These are phyloP conservation scores for Closterium sp. DNA, from an alignment of 139 green algal species.

Conservation along the genomic window DNA sequence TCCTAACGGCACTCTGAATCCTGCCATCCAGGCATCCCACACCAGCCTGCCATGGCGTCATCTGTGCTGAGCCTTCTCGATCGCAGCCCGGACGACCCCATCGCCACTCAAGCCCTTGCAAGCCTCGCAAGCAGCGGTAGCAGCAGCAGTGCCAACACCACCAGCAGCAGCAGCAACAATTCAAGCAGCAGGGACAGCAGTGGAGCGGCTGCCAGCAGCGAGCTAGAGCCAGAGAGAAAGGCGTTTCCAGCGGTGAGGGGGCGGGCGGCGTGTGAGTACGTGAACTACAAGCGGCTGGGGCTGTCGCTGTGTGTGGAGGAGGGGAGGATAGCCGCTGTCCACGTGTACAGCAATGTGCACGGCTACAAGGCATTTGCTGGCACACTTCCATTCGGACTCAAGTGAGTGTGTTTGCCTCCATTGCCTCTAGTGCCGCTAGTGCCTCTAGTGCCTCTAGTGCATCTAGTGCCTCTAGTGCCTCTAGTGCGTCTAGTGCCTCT, in stretches of 20 bases:
- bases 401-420: not conserved
- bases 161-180: not conserved
- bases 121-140: not conserved
- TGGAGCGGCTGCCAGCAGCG: not conserved
- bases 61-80: not conserved
- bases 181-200: not conserved
- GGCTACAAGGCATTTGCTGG: not conserved
- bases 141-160: not conserved
- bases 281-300: slow-evolving; percentile 9
- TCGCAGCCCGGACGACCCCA: not conserved
- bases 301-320: slow-evolving; percentile 18
- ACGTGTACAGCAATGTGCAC: slow-evolving; percentile 15
- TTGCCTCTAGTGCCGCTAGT: no score
- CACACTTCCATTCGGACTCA: not conserved
- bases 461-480: no score
- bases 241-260: not conserved
- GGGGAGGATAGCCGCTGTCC: not conserved
- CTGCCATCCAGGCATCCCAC: not conserved
- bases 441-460: no score
- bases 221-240: not conserved
- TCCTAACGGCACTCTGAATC: not conserved
- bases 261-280: slow-evolving; percentile 13
- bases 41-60: not conserved
- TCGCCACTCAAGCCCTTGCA: not conserved
- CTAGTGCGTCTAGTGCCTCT: no score